Evolutionary conservation across 108 stramenopile species (phyloP).

Genomic region (Craspedostauros australis): DNA sequence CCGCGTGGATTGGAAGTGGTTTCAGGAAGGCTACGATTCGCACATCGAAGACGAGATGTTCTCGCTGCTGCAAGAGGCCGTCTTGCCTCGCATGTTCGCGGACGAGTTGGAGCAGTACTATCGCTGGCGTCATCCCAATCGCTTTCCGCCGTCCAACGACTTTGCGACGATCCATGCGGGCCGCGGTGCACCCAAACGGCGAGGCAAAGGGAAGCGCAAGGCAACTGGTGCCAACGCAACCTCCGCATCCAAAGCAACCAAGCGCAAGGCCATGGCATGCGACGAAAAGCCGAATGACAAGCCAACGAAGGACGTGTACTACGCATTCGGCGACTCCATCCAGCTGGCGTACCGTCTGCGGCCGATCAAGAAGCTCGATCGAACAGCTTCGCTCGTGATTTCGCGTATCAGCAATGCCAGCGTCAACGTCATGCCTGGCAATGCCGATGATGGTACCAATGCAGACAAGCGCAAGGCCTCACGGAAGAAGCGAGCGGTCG

Average conservation of each 20-base stretch:
- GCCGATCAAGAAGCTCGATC: neutral
- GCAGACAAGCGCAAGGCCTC: too few relatives aligned
- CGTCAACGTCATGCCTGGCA: neutral
- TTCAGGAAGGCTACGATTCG: conserved; percentile 7
- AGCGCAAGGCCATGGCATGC: too few relatives aligned
- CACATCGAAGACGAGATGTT: conserved; percentile 24
- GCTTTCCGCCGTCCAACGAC: conserved; percentile 8
- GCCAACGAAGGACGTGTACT: conserved; percentile 26
- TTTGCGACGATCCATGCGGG: neutral
- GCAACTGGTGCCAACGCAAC: too few relatives aligned
- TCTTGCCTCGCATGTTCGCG: conserved; percentile 31
- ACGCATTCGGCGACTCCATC: conserved; percentile 25
- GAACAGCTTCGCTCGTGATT: neutral
- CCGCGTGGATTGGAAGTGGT: conserved; percentile 42
- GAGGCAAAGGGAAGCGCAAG: too few relatives aligned
- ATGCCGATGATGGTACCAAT: too few relatives aligned
- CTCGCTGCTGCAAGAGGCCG: conserved; percentile 20
- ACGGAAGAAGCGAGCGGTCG: too few relatives aligned
- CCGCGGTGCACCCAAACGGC: too few relatives aligned
- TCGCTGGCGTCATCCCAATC: conserved; percentile 4
- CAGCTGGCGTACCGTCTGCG: conserved; percentile 23
- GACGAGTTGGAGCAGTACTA: conserved; percentile 29
- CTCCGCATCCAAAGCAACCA: too few relatives aligned
- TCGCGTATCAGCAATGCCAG: too few relatives aligned
- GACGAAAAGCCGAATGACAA: conserved; percentile 4